phyloP scores from a whole-genome alignment of 371 early-diverging fungal species.

The Nematocida minor region DNA sequence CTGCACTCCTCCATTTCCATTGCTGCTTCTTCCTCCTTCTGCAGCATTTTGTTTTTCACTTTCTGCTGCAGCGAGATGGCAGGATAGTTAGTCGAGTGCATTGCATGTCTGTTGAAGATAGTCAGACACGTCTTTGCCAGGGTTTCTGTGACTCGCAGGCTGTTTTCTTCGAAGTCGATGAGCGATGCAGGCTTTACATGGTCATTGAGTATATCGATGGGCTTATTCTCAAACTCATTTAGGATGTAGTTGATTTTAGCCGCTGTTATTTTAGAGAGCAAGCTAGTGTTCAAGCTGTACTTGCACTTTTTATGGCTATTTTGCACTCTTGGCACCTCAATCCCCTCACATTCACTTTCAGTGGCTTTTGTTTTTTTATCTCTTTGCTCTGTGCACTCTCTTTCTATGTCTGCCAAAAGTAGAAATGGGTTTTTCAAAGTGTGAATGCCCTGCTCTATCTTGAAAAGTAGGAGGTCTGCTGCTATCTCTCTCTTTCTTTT shows the following conservation, averaged over 20 bases:
- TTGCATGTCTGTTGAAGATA: conserved; percentile 18
- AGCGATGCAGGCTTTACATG: not conserved
- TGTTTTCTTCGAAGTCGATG: not conserved
- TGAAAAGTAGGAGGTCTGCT: conserved; percentile 10
- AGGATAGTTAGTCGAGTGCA: not conserved
- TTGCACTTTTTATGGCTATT: not conserved
- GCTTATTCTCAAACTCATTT: conserved; percentile 22
- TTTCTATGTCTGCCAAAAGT: not conserved
- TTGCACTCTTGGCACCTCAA: not conserved
- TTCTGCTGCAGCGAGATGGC: not conserved
- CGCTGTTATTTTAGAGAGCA: not conserved
- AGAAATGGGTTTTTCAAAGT: not conserved
- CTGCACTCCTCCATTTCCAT: not conserved
- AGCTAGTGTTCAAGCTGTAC: not conserved
- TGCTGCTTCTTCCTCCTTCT: conserved; percentile 27
- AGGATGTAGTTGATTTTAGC: not conserved
- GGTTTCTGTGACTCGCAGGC: not conserved
- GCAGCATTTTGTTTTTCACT: not conserved
- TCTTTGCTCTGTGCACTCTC: not conserved
- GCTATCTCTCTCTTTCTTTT: not conserved
- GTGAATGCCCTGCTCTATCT: not conserved
- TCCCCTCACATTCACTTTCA: not conserved
- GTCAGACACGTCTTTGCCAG: conserved; percentile 8
- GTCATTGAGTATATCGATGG: conserved; percentile 23
- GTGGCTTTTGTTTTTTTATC: not conserved